These are phyloP conservation scores for Colletotrichum kahawae DNA, from an alignment of 2,329 filamentous ascomycete species.

Conservation along the genomic window DNA sequence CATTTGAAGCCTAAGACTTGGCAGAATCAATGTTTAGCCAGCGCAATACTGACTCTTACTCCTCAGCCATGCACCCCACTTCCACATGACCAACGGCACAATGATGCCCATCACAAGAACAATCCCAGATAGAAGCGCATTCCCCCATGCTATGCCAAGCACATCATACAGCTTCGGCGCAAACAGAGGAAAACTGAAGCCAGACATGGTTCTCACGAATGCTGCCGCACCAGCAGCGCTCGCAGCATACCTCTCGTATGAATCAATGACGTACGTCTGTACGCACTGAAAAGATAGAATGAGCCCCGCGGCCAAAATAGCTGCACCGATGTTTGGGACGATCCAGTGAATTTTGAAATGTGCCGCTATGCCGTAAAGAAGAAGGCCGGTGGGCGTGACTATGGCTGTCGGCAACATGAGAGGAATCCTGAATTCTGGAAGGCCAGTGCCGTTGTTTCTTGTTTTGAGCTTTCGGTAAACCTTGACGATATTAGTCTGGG, in stretches of 20 bases:
- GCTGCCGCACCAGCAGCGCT: conserved; percentile 39
- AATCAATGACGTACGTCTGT: conserved; percentile 56
- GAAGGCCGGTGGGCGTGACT: conserved; percentile 51
- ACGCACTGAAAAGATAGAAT: conserved; percentile 63
- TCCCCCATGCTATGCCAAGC: conserved; percentile 51
- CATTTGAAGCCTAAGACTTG: not conserved
- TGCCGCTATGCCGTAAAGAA: conserved; percentile 54
- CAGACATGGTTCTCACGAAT: conserved; percentile 58
- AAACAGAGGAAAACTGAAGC: conserved; percentile 64
- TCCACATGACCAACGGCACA: conserved; percentile 25
- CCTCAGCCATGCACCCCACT: conserved; percentile 24
- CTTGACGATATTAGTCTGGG: conserved; percentile 8
- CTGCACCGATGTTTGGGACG: conserved; percentile 62
- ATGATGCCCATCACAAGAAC: conserved; percentile 21
- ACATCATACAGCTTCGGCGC: conserved; percentile 47
- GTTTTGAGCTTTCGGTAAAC: conserved; percentile 31
- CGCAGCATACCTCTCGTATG: conserved; percentile 22
- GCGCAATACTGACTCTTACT: conserved; percentile 23
- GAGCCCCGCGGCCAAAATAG: conserved; percentile 50
- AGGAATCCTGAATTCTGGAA: conserved; percentile 39
- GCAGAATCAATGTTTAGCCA: not conserved
- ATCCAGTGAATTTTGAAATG: conserved; percentile 51
- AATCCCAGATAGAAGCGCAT: conserved; percentile 37
- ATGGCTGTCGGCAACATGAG: conserved; percentile 39
- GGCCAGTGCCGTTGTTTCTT: conserved; percentile 29